Conservation (phyloP, 129 eudicot genomes). For the Chrysanthemum seticuspe region DNA sequence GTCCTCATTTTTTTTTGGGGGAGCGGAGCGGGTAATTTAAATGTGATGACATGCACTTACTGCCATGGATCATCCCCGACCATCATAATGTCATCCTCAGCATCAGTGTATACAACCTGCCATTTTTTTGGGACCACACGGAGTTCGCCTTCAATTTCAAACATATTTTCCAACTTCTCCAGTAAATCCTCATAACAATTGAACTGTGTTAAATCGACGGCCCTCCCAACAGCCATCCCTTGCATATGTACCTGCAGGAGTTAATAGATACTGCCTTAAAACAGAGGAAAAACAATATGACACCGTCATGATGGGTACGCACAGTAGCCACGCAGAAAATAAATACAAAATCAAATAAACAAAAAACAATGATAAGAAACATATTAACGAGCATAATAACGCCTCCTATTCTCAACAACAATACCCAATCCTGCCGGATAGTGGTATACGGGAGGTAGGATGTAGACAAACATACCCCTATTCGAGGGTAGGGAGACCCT, state of each 20-base stretch:
- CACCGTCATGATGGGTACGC: too few species aligned
- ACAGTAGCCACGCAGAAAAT: too few species aligned
- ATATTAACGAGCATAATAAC: too few species aligned
- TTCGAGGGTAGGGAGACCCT: too few species aligned
- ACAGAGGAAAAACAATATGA: background rate
- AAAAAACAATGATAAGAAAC: too few species aligned
- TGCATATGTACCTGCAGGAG: conserved; percentile 90
- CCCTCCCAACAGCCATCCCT: conserved; percentile 96
- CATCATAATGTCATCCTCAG: conserved; percentile 95
- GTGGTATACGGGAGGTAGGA: too few species aligned
- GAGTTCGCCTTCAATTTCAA: conserved; percentile 83
- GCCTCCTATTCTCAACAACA: too few species aligned
- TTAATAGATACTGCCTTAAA: conserved; percentile 10
- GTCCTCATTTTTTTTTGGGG: background rate
- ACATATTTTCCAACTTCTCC: conserved; percentile 79
- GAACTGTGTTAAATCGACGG: conserved; percentile 75
- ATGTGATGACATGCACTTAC: conserved; percentile 47
- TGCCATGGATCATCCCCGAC: conserved; percentile 99
- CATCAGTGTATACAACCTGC: conserved; percentile 93
- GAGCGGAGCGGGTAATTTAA: background rate
- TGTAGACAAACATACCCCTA: too few species aligned
- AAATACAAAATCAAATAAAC: too few species aligned
- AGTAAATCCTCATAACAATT: conserved; percentile 70
- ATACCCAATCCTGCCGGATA: too few species aligned
- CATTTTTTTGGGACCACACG: conserved; percentile 66